These are phyloP conservation scores for Arxiozyma bovina DNA, from an alignment of 1,139 yeast genomes.

Conservation along the genomic window DNA sequence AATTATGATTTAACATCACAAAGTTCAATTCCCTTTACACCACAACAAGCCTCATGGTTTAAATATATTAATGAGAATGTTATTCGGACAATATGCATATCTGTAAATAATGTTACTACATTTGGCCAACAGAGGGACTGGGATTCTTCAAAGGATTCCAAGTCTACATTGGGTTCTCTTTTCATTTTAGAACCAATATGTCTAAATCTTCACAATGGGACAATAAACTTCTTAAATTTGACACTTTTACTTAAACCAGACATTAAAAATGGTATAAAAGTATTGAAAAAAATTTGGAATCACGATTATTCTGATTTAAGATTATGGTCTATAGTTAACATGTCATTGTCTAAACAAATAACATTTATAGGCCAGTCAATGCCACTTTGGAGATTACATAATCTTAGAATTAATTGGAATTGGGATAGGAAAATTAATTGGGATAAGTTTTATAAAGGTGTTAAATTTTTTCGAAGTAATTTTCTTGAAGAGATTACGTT, in stretches of 20 bases:
- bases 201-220: slow-evolving; percentile 17
- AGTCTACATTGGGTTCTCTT: slow-evolving; percentile 15
- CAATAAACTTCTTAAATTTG: slow-evolving; percentile 16
- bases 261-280: slow-evolving; percentile 19
- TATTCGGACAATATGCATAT: slow-evolving; percentile 18
- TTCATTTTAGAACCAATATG: slow-evolving; percentile 16
- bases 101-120: slow-evolving; percentile 20
- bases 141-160: not conserved
- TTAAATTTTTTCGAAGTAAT: slow-evolving; percentile 15
- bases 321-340: slow-evolving; percentile 22
- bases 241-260: slow-evolving; percentile 22
- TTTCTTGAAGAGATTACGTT: slow-evolving; percentile 13
- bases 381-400: slow-evolving; percentile 7
- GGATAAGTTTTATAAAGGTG: slow-evolving; percentile 14
- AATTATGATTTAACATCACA: slow-evolving; percentile 15
- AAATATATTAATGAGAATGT: slow-evolving; percentile 15
- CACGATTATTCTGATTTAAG: slow-evolving; percentile 20
- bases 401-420: slow-evolving; percentile 27
- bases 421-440: slow-evolving; percentile 27
- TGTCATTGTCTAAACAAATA: slow-evolving; percentile 14
- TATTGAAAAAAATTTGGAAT: slow-evolving; percentile 23
- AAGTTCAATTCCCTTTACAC: slow-evolving; percentile 1
- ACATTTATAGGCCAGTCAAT: slow-evolving; percentile 4
- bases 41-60: slow-evolving; percentile 11
- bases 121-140: slow-evolving; percentile 14